Evolutionary conservation across 2,329 filamentous ascomycete genomes (phyloP).

Genomic region (Fusarium nodosum): DNA sequence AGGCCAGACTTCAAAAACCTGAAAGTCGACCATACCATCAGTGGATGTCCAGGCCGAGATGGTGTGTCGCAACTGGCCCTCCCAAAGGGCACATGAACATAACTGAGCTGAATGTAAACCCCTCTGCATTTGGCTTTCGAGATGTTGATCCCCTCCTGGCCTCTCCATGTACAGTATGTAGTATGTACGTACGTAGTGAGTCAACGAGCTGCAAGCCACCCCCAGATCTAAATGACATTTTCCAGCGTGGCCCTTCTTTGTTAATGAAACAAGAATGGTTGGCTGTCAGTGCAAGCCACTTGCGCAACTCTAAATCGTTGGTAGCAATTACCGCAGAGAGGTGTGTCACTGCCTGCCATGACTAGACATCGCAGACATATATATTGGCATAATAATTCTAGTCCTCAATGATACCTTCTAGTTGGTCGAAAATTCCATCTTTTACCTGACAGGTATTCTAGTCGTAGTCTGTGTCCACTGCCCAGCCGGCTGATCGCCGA

Average conservation of each 20-base stretch:
- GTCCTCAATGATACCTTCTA: slow-evolving; percentile 19
- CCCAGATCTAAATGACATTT: slow-evolving; percentile 21
- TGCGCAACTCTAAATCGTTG: slow-evolving; percentile 41
- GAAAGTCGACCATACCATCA: slow-evolving; percentile 39
- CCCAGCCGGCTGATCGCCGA: slow-evolving; percentile 25
- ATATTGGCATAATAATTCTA: slow-evolving; percentile 12
- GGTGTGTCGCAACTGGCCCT: slow-evolving; percentile 38
- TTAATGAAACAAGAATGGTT: slow-evolving; percentile 21
- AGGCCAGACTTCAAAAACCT: slow-evolving; percentile 31
- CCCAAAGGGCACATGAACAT: slow-evolving; percentile 19
- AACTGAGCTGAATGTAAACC: slow-evolving; percentile 14
- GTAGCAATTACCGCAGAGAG: slow-evolving; percentile 1
- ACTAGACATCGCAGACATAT: not conserved
- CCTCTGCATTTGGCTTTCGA: slow-evolving; percentile 10
- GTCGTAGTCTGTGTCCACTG: slow-evolving; percentile 3
- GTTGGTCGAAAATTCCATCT: slow-evolving; percentile 25
- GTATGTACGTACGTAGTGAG: not conserved
- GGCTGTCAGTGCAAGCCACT: slow-evolving; percentile 30
- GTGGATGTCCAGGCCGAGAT: slow-evolving; percentile 38
- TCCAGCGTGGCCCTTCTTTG: slow-evolving; percentile 28
- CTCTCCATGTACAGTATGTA: not conserved
- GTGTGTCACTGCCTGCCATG: not conserved
- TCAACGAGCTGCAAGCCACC: slow-evolving; percentile 33
- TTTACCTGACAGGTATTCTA: slow-evolving; percentile 6
- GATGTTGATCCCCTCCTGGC: not conserved